Base-by-base conservation (phyloP, 495 filamentous ascomycete species). In the Penicillium goetzii region DNA sequence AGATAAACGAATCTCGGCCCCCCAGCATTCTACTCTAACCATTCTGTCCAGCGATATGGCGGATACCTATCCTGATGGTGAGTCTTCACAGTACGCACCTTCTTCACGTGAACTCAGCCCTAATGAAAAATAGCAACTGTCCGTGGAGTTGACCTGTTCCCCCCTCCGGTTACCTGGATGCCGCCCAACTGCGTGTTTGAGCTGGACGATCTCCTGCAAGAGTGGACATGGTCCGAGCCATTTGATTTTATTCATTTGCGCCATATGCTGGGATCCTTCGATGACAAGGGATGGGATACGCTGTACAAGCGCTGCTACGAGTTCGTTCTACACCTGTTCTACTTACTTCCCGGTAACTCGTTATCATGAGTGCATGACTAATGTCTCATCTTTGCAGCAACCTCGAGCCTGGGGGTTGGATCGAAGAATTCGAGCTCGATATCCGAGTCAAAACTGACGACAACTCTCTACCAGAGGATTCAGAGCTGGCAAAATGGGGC, bases 381-480 rank as follows among this genome's bases (percentile, higher is more conserved):
- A 54, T n/a, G 8, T 58, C 25, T 57, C 59, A 17, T 41, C 41
- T 49, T 40, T 72, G 3, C 17, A 66, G 56, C 11, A 64, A 66
- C 61, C 65, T 70, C 21, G 68, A 69, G 53, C 83, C 83, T 2
- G 82, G 83, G 50, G 84, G 78, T 26, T 85, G 79, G 69, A 68
- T 84, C 30, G 84, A 86, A 58, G 65, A 83, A 54, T 78, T 83
- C 59, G 83, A 86, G 45, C 64, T 82, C 15, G 62, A 70, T 52
- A 71, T 73, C 54, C 56, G 61, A 56, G 72, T 78, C 32, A 50
- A 59, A 2, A 77, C 69, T 59, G 79, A 83, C 63, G 83, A 84
- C 69, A 68, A 70, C 38, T 72, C 72, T 38, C 57, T 76, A 14
- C 56, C 56, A 32, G 66, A 66, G n/a, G 66, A 65, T 38, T 73